A percentile compares a stretch with the other conserved stretches of the same genome.
These are phyloP conservation scores for Inga laurina DNA, from an alignment of 306 rosid genomes.

Conservation along the genomic window DNA sequence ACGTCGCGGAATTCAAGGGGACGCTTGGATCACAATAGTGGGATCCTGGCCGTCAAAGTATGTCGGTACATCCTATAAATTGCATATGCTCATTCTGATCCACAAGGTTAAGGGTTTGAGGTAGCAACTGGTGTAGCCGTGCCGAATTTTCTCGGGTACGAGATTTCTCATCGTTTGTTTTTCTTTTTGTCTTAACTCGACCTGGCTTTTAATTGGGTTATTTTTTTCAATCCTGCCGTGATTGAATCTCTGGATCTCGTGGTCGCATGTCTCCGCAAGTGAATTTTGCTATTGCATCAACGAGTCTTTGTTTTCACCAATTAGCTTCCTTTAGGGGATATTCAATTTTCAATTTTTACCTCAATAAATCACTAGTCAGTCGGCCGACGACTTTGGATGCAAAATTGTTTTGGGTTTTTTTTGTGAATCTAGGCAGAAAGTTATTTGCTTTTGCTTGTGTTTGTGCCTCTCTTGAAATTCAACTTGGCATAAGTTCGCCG, in stretches of 20 bases:
- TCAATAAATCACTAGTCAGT: not conserved
- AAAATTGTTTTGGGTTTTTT: not conserved
- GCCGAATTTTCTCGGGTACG: not conserved
- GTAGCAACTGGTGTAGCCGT: not conserved
- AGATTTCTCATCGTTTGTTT: not conserved
- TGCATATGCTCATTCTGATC: not conserved
- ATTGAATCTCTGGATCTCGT: not conserved
- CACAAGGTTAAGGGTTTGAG: not conserved
- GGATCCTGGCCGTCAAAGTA: slow-evolving; percentile 38
- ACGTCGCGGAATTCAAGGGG: not conserved
- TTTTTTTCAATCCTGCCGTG: not conserved
- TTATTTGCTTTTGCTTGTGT: not conserved
- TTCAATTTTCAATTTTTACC: not conserved
- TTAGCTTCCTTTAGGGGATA: not conserved
- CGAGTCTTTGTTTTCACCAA: not conserved
- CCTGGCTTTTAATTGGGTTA: not conserved
- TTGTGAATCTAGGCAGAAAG: not conserved
- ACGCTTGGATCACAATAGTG: not conserved
- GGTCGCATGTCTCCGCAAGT: not conserved
- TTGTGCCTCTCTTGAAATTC: not conserved
- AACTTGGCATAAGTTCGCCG: not conserved
- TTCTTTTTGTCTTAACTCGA: not conserved
- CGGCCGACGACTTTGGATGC: not conserved
- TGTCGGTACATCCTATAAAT: slow-evolving; percentile 35
- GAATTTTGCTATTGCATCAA: not conserved